phyloP scores from a whole-genome alignment of 768 basidiomycete species.

The Naematelia aurantialba region DNA sequence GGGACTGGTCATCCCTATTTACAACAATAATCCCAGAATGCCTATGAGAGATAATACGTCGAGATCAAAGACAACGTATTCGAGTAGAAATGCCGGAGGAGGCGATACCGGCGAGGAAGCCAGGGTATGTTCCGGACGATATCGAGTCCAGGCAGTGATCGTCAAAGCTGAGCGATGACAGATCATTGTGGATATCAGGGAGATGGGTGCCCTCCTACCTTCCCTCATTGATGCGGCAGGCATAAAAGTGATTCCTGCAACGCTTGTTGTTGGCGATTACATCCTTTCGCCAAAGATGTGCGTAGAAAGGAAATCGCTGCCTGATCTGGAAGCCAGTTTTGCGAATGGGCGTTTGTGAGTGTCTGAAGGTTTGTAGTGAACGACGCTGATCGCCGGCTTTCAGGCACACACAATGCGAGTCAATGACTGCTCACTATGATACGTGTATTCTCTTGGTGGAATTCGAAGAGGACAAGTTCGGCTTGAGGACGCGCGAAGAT shows the following conservation, averaged over 20 bases:
- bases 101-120: conserved; percentile 65
- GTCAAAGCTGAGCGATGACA: conserved; percentile 45
- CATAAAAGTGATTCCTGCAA: conserved; percentile 79
- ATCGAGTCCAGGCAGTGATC: conserved; percentile 7
- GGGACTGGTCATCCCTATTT: conserved; percentile 85
- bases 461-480: conserved; percentile 95
- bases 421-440: conserved; percentile 95
- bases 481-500: conserved; percentile 60
- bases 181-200: conserved; percentile 96
- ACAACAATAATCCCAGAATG: conserved; percentile 50
- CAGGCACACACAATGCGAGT: conserved; percentile 94
- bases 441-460: conserved; percentile 89
- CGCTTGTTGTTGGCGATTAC: conserved; percentile 92
- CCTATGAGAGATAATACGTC: conserved; percentile 45
- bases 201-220: conserved; percentile 88
- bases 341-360: conserved; percentile 88
- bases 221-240: conserved; percentile 80
- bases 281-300: conserved; percentile 92
- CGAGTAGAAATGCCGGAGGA: conserved; percentile 82
- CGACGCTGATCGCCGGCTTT: background rate
- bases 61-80: conserved; percentile 55
- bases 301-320: conserved; percentile 89
- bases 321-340: conserved; percentile 89
- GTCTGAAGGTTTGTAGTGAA: background rate
- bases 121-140: too few species aligned